phyloP scores from a whole-genome alignment of 1,139 yeast genomes.

The Trichomonascaceae sp. region DNA sequence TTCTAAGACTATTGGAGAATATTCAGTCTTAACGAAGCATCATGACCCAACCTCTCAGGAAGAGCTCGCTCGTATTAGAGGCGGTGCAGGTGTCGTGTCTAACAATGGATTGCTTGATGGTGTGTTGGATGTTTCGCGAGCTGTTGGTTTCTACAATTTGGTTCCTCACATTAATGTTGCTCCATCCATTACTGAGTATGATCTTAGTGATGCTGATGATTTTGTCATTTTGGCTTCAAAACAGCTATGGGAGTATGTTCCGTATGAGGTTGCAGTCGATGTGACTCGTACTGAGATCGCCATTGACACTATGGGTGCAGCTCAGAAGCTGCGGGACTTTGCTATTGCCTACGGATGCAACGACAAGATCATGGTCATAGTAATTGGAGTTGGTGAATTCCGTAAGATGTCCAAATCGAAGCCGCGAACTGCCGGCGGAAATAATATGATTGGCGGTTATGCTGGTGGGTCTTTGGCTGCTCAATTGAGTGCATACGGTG shows the following conservation, averaged over 20 bases:
- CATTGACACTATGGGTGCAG: conserved; percentile 87
- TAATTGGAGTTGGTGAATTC: conserved; percentile 53
- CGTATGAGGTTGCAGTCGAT: conserved; percentile 85
- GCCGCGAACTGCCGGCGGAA: conserved; percentile 11
- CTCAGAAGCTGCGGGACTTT: conserved; percentile 87
- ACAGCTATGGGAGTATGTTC: conserved; percentile 78
- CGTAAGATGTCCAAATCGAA: conserved; percentile 26
- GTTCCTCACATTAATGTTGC: conserved; percentile 88
- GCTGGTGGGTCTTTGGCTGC: conserved; percentile 5
- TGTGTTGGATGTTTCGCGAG: conserved; percentile 74
- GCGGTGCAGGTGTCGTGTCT: conserved; percentile 85
- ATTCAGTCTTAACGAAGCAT: conserved; percentile 60
- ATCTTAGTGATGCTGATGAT: conserved; percentile 67
- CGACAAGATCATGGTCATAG: conserved; percentile 80
- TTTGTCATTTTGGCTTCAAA: conserved; percentile 81
- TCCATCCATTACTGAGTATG: conserved; percentile 64
- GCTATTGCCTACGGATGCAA: conserved; percentile 89
- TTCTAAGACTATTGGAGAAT: conserved; percentile 78
- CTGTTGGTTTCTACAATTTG: conserved; percentile 82
- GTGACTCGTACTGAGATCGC: conserved; percentile 75
- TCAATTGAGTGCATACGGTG: conserved; percentile 1
- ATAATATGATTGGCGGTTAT: conserved; percentile 12
- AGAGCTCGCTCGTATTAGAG: conserved; percentile 83
- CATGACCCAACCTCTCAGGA: conserved; percentile 78
- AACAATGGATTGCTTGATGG: conserved; percentile 85